Conservation (phyloP, 257 asterid species). For the Fraxinus cuspidata region DNA sequence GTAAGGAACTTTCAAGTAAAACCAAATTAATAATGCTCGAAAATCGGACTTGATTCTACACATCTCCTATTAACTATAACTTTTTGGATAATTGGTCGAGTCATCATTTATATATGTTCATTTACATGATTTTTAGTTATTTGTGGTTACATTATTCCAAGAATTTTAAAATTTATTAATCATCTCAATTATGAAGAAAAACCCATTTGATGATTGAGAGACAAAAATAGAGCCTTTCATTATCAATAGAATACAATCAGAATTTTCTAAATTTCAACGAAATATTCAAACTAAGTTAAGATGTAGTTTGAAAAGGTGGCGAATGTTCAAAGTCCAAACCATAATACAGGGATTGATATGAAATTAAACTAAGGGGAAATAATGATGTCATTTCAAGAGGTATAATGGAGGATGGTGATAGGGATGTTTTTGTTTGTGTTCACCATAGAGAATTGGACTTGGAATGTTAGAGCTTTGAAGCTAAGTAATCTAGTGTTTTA, state of each 20-base stretch:
- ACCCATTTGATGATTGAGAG: too few relatives aligned
- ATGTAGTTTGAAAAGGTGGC: slow-evolving; percentile 90
- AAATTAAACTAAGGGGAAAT: slow-evolving; percentile 15
- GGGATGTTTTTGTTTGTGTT: slow-evolving; percentile 30
- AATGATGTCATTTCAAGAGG: slow-evolving; percentile 34
- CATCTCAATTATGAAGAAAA: too few relatives aligned
- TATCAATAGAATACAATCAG: slow-evolving; percentile 40
- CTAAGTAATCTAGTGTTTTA: slow-evolving; percentile 1
- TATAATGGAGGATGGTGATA: slow-evolving; percentile 28
- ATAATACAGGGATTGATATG: slow-evolving; percentile 30
- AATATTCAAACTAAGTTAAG: slow-evolving; percentile 30
- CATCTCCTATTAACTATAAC: too few relatives aligned
- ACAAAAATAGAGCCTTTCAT: slow-evolving; percentile 37
- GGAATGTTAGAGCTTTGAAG: slow-evolving; percentile 18
- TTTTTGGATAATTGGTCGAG: too few relatives aligned
- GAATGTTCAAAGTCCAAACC: slow-evolving; percentile 85
- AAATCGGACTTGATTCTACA: too few relatives aligned
- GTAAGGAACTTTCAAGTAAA: too few relatives aligned
- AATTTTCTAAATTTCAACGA: not conserved
- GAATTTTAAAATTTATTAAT: too few relatives aligned
- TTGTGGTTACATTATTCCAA: too few relatives aligned
- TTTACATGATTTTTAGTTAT: too few relatives aligned
- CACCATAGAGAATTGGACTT: not conserved
- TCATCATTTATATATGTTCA: too few relatives aligned
- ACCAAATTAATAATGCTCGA: too few relatives aligned